These are phyloP conservation scores for Sechiopsis laciniata DNA, from an alignment of 306 rosid genomes.

Conservation along the genomic window DNA sequence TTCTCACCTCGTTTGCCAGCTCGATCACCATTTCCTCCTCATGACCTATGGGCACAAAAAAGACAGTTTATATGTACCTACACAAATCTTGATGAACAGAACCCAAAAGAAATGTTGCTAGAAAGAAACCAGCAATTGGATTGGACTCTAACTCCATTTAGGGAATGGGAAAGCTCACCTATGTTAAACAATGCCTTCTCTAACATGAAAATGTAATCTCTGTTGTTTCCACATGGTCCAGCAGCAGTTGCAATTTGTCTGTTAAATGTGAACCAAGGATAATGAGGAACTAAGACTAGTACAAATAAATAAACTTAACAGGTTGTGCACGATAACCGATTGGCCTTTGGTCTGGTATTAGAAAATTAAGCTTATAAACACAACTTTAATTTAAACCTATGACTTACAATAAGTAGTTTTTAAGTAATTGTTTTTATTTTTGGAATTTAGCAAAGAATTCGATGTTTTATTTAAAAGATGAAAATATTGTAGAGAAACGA, in stretches of 20 bases:
- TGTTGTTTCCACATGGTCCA: slow-evolving; percentile 92
- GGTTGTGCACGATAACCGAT: neutral
- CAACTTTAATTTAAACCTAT: too few species aligned
- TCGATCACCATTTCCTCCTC: slow-evolving; percentile 81
- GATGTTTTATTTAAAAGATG: too few species aligned
- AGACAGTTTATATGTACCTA: neutral
- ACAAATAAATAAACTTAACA: neutral
- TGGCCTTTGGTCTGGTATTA: too few species aligned
- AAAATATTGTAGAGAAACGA: too few species aligned
- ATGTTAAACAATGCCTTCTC: slow-evolving; percentile 83
- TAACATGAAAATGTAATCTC: slow-evolving; percentile 69
- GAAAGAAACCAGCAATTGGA: slow-evolving; percentile 1
- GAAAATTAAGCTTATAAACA: too few species aligned
- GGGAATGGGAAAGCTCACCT: slow-evolving; percentile 38
- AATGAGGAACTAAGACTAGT: neutral
- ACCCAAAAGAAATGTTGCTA: neutral
- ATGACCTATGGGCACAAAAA: slow-evolving; percentile 43
- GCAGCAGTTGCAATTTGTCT: slow-evolving; percentile 92
- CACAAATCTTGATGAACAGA: neutral
- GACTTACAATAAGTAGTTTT: too few species aligned
- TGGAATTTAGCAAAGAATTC: too few species aligned
- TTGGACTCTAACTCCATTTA: neutral
- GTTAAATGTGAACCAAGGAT: slow-evolving; percentile 19
- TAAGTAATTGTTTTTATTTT: too few species aligned
- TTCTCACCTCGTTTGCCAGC: slow-evolving; percentile 88